These are phyloP conservation scores for Elasticomyces elasticus DNA, from an alignment of 495 filamentous ascomycete genomes.

Conservation along the genomic window DNA sequence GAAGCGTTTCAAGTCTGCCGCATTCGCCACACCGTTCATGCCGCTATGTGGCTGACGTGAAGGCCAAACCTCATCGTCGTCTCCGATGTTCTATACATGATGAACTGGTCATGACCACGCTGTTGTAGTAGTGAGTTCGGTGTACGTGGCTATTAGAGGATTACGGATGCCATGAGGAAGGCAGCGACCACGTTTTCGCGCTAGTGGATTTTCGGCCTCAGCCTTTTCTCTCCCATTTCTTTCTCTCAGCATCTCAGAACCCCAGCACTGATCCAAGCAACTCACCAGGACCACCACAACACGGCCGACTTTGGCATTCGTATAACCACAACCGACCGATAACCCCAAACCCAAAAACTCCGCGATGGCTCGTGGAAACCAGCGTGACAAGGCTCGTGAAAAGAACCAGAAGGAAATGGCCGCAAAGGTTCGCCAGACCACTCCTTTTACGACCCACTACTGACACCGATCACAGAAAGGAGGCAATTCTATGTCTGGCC, in stretches of 20 bases:
- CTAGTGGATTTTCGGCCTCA: too few relatives aligned
- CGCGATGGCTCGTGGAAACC: slow-evolving; percentile 81
- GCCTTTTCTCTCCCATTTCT: too few relatives aligned
- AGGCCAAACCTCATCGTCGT: too few relatives aligned
- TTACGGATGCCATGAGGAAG: too few relatives aligned
- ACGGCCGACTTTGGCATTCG: neutral
- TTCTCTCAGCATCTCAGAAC: too few relatives aligned
- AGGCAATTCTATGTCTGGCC: slow-evolving; percentile 53
- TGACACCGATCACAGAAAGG: slow-evolving; percentile 46
- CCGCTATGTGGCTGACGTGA: neutral
- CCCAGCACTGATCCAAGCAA: neutral
- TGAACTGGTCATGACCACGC: too few relatives aligned
- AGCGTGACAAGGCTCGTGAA: slow-evolving; percentile 80
- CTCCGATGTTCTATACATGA: too few relatives aligned
- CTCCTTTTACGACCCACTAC: neutral
- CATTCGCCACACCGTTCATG: neutral
- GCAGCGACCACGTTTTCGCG: too few relatives aligned
- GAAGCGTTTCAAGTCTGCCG: slow-evolving; percentile 2
- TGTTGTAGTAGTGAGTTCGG: too few relatives aligned
- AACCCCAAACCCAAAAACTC: neutral
- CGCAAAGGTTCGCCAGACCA: slow-evolving; percentile 37
- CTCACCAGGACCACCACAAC: neutral
- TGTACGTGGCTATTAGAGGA: too few relatives aligned
- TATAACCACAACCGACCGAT: neutral
- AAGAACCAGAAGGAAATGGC: slow-evolving; percentile 60